Percentiles rank a stretch among this genome's conserved stretches.
phyloP scores from a whole-genome alignment of 768 basidiomycete genomes.

The Russula lepida region DNA sequence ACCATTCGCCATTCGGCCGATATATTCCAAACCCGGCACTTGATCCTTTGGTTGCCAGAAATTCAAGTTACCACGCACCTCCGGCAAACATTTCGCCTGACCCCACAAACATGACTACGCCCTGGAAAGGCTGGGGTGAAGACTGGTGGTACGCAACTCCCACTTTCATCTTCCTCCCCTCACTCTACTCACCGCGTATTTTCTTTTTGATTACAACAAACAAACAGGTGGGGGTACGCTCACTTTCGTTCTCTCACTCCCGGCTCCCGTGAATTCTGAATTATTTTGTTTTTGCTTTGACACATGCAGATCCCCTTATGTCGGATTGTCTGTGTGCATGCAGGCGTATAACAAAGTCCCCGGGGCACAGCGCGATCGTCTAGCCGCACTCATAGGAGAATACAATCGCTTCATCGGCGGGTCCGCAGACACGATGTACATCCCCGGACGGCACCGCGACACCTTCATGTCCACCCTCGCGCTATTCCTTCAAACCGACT shows the following conservation, averaged over 20 bases:
- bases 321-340: slow-evolving; percentile 39
- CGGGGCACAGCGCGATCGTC: slow-evolving; percentile 29
- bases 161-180: neutral
- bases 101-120: slow-evolving; percentile 32
- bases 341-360: slow-evolving; percentile 33
- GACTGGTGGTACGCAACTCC: slow-evolving; percentile 36
- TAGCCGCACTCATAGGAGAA: slow-evolving; percentile 31
- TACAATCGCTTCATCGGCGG: slow-evolving; percentile 38
- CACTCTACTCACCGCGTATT: neutral
- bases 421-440: slow-evolving; percentile 42
- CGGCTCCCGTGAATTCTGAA: neutral
- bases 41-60: slow-evolving; percentile 16
- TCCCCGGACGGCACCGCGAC: slow-evolving; percentile 35
- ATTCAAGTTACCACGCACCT: slow-evolving; percentile 31
- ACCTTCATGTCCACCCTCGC: slow-evolving; percentile 36
- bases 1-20: slow-evolving; percentile 40
- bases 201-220: neutral
- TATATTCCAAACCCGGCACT: slow-evolving; percentile 36
- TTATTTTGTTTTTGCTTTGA: neutral
- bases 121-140: slow-evolving; percentile 34
- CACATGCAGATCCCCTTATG: slow-evolving; percentile 33
- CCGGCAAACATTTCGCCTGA: slow-evolving; percentile 37
- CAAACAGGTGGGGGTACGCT: slow-evolving; percentile 22
- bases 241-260: neutral
- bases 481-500: slow-evolving; percentile 39